These are phyloP conservation scores for Fusarium nematophilum DNA, from an alignment of 2,329 filamentous ascomycete genomes.

Conservation along the genomic window DNA sequence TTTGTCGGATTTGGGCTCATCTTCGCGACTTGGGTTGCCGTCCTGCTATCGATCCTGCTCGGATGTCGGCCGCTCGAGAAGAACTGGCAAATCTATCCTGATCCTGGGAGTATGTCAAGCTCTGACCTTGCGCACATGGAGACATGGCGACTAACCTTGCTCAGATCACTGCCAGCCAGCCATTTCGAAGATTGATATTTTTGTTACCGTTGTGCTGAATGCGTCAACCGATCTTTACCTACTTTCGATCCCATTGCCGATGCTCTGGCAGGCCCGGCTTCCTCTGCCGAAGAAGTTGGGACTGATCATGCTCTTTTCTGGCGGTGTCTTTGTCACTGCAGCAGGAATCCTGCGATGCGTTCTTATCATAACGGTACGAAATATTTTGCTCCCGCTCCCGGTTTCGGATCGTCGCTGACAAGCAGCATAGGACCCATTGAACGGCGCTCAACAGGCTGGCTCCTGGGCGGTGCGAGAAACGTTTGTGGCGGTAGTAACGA, in stretches of 20 bases:
- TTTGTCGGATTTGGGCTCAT: conserved; percentile 61
- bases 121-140: neutral
- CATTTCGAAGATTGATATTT: conserved; percentile 60
- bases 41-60: conserved; percentile 60
- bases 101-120: conserved; percentile 62
- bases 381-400: neutral
- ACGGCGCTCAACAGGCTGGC: conserved; percentile 49
- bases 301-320: conserved; percentile 49
- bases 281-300: conserved; percentile 49
- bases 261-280: conserved; percentile 52
- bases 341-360: conserved; percentile 50
- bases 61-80: conserved; percentile 62
- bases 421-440: conserved; percentile 46
- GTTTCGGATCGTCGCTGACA: conserved; percentile 5
- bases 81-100: conserved; percentile 68
- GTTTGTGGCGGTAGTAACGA: conserved; percentile 53
- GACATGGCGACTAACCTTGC: conserved; percentile 21
- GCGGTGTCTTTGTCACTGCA: conserved; percentile 51
- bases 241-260: conserved; percentile 65
- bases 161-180: conserved; percentile 58
- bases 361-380: conserved; percentile 48
- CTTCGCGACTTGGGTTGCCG: conserved; percentile 58
- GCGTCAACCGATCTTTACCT: conserved; percentile 66
- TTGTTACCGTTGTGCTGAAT: conserved; percentile 61
- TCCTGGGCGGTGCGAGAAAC: conserved; percentile 52